Evolutionary conservation across 2,329 filamentous ascomycete genomes (phyloP).

Genomic region (Torrubiellomyces zombiae): DNA sequence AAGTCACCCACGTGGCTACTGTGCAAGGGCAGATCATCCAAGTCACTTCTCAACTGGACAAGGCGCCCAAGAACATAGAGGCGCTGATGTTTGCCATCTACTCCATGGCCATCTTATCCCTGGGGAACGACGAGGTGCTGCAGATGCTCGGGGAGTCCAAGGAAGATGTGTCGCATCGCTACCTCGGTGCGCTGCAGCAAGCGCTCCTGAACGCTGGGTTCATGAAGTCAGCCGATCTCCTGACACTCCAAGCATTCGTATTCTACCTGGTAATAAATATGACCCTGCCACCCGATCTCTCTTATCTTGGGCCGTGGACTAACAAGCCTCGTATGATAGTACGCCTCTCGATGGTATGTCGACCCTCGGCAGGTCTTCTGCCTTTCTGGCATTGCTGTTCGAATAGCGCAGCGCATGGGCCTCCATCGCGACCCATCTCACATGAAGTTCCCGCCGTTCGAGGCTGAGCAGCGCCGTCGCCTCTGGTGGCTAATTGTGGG

Average conservation of each 20-base stretch:
- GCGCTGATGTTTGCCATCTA: constrained; percentile 54
- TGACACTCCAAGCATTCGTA: constrained; percentile 49
- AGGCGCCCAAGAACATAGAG: constrained; percentile 39
- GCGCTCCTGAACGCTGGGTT: constrained; percentile 51
- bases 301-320: constrained; percentile 1
- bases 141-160: constrained; percentile 37
- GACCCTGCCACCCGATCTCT: not conserved
- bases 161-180: constrained; percentile 30
- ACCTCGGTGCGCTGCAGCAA: constrained; percentile 42
- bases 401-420: constrained; percentile 51
- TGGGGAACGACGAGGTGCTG: constrained; percentile 39
- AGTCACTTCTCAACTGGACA: constrained; percentile 36
- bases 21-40: constrained; percentile 49
- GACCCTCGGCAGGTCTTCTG: constrained; percentile 34
- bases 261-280: constrained; percentile 42
- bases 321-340: constrained; percentile 8
- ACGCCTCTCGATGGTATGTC: constrained; percentile 35
- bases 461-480: constrained; percentile 53
- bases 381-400: constrained; percentile 47
- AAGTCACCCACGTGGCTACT: constrained; percentile 50
- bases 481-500: constrained; percentile 58
- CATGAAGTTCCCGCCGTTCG: constrained; percentile 36
- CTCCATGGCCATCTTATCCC: constrained; percentile 38
- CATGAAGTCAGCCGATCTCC: constrained; percentile 47
- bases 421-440: constrained; percentile 46